A percentile compares a stretch with the other conserved stretches of the same genome.
These are phyloP conservation scores for Nicotiana otophora DNA, from an alignment of 257 asterid species.

Conservation along the genomic window DNA sequence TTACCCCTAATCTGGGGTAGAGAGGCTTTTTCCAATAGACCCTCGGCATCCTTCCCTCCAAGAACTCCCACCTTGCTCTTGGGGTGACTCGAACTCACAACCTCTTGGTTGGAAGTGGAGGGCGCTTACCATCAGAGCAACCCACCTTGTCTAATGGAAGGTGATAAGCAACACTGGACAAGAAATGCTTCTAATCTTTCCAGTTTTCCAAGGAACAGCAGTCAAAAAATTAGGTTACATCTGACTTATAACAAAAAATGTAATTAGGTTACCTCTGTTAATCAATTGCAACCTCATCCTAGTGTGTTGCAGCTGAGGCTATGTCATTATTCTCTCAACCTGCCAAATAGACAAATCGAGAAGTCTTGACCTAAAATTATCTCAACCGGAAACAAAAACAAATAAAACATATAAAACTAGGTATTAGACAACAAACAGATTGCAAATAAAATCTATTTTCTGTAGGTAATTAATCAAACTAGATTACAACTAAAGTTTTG, in stretches of 20 bases:
- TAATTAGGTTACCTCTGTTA: neutral
- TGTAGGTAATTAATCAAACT: neutral
- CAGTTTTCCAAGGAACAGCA: neutral
- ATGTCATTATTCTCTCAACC: constrained; percentile 3
- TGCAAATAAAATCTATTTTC: neutral
- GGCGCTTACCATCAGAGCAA: no score
- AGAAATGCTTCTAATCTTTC: neutral
- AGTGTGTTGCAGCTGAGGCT: neutral
- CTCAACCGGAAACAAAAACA: neutral
- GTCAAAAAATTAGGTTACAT: neutral
- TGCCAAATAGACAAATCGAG: neutral
- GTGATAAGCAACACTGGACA: neutral
- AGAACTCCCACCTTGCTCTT: no score
- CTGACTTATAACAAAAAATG: neutral
- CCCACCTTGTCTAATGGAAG: no score
- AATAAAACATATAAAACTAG: neutral
- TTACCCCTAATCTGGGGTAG: no score
- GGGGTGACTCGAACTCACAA: no score
- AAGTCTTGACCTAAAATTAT: neutral
- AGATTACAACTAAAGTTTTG: neutral
- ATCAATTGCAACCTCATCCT: constrained; percentile 7
- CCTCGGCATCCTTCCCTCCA: no score
- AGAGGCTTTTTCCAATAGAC: no score
- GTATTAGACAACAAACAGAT: neutral
- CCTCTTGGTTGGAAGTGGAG: no score